Evolutionary conservation across 2,329 filamentous ascomycete genomes (phyloP), one percentile per base, ranked within the genome.

Genomic region (Botryotinia globosa): DNA sequence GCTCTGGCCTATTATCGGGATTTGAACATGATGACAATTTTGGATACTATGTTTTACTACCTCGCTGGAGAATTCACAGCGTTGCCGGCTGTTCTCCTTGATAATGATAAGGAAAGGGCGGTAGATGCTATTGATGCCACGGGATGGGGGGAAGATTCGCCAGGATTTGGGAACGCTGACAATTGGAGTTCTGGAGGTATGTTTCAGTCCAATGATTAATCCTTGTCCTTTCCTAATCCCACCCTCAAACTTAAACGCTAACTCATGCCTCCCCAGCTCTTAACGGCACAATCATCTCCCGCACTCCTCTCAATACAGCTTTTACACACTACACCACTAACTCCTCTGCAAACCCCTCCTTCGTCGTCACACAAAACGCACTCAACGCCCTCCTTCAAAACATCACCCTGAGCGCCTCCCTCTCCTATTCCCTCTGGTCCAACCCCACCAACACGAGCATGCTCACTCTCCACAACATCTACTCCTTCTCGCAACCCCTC

Each of bases 301-400:
- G 54, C 42, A 77, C 76, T 3, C 72, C 72, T 29, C 75, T 76
- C 20, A 77, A 77, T 51, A 66, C 63, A 14, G 61, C 63, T 12
- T 76, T 75, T 37, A 63, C 39, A 20, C 62, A 61, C 6, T 74
- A 56, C 64, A 72, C 29, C 29, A 45, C 22, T 20, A 34, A 65
- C 10, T 34, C 39, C 62, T 25, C 44, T 61, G 37, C 29, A 42
- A 51, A n/a, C 54, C 22, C 75, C 42, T 32, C 7, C 74, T 37
- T 77, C 67, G 73, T 71, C 20, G 48, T 78, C 16, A 74, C 75
- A 1, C 64, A 75, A 67, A 73, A 74, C 10, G 32, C 69, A 1
- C 58, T 78, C 16, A 78, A 78, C 42, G 72, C 75, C 0, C 73
- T 77, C 22, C 32, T 78, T 10, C 63, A 77, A 71, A 78, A 78